These are phyloP conservation scores for Ceratobasidium sp. DNA, from an alignment of 1,284 basidiomycete species.

Conservation along the genomic window DNA sequence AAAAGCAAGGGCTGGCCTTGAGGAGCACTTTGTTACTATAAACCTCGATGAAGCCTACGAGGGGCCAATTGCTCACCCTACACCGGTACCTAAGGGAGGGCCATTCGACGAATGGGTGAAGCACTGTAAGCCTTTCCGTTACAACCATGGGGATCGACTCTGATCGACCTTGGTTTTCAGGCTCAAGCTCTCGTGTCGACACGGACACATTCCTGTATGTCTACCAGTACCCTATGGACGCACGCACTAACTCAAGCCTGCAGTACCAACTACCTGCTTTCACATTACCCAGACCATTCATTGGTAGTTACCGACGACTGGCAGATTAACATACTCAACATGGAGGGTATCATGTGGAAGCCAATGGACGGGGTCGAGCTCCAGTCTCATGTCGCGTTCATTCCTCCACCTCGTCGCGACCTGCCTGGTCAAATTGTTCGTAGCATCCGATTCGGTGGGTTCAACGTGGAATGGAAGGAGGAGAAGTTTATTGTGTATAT, in stretches of 20 bases:
- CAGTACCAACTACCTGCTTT: slow-evolving; percentile 63
- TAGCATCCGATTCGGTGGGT: slow-evolving; percentile 67
- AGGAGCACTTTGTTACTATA: slow-evolving; percentile 67
- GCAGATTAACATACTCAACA: slow-evolving; percentile 64
- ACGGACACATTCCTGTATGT: slow-evolving; percentile 39
- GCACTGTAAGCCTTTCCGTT: slow-evolving; percentile 60
- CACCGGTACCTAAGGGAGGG: slow-evolving; percentile 51
- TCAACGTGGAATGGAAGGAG: slow-evolving; percentile 69
- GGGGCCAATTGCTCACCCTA: slow-evolving; percentile 8
- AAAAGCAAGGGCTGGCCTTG: slow-evolving; percentile 49
- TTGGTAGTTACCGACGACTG: slow-evolving; percentile 67
- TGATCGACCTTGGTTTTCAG: slow-evolving; percentile 15
- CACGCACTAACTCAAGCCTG: slow-evolving; percentile 46
- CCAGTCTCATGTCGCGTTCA: slow-evolving; percentile 57
- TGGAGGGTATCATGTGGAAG: slow-evolving; percentile 64
- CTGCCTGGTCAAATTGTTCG: slow-evolving; percentile 68
- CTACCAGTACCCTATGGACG: not conserved
- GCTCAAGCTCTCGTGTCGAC: slow-evolving; percentile 38
- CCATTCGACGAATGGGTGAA: slow-evolving; percentile 67
- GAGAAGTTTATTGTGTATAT: slow-evolving; percentile 66
- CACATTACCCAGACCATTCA: slow-evolving; percentile 72
- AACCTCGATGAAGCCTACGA: slow-evolving; percentile 55
- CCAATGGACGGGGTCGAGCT: slow-evolving; percentile 66
- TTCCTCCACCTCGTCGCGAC: slow-evolving; percentile 62
- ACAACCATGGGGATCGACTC: slow-evolving; percentile 55